A percentile compares a stretch with the other conserved stretches of the same genome.
Evolutionary conservation across 192 early-diverging fungal species (phyloP).

Genomic region (Coemansia sp.): DNA sequence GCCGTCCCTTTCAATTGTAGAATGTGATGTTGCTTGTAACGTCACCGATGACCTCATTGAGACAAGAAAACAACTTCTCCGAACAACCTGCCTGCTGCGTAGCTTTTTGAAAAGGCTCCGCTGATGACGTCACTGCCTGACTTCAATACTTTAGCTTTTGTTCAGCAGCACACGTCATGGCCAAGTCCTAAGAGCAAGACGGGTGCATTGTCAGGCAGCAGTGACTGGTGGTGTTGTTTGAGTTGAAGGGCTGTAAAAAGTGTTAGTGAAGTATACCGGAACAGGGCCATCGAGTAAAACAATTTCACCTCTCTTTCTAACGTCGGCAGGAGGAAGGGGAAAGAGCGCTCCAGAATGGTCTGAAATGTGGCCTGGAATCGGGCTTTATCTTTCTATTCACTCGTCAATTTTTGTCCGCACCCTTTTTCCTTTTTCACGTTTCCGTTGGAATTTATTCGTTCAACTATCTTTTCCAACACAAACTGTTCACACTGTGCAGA

Average conservation of each 20-base stretch:
- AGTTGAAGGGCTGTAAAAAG: no score
- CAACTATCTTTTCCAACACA: background rate
- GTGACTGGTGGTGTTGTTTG: no score
- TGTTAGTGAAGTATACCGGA: no score
- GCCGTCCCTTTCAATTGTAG: background rate
- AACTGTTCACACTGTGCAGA: no score
- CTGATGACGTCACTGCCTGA: no score
- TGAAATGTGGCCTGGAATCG: slow-evolving; percentile 1
- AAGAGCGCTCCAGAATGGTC: background rate
- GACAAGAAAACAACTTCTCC: background rate
- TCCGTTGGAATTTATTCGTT: background rate
- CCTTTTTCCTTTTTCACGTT: background rate
- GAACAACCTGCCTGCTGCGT: no score
- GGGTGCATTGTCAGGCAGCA: no score
- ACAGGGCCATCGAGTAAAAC: background rate
- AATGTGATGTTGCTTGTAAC: background rate
- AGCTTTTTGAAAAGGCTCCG: no score
- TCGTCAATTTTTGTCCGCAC: background rate
- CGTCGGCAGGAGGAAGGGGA: background rate
- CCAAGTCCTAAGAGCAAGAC: no score
- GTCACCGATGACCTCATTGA: background rate
- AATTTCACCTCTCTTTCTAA: background rate
- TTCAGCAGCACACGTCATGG: no score
- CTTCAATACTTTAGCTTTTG: no score
- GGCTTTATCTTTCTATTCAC: background rate